Conservation (phyloP, 345 rosid genomes). For the Viola odorata region DNA sequence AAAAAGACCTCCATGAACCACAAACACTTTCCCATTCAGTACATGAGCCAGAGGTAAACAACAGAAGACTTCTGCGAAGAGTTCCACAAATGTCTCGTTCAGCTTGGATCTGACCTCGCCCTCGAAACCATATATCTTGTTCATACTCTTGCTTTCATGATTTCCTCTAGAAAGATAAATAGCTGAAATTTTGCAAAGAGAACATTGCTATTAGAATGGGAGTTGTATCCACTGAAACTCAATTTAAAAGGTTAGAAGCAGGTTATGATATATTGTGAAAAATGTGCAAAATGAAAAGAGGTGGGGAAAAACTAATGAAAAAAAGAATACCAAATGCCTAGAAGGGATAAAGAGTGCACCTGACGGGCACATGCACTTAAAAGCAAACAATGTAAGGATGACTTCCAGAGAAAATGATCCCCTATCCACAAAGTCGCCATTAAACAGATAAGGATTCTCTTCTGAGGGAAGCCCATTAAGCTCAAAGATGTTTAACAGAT, state of each 20-base stretch:
- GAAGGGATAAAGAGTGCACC: constrained; percentile 37
- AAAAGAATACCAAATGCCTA: background rate
- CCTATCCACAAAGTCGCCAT: constrained; percentile 97
- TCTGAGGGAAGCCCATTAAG: constrained; percentile 96
- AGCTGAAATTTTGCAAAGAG: constrained; percentile 42
- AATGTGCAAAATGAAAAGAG: background rate
- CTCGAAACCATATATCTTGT: constrained; percentile 98
- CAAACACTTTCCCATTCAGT: constrained; percentile 69
- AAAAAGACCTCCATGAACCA: constrained; percentile 97
- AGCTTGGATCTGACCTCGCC: constrained; percentile 94
- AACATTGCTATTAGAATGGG: too few species aligned
- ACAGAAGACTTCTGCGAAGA: constrained; percentile 94
- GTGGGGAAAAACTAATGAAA: background rate
- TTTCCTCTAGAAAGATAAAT: constrained; percentile 93
- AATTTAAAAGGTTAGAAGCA: too few species aligned
- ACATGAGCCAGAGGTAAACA: constrained; percentile 94
- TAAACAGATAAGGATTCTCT: constrained; percentile 92
- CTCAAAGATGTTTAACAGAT: constrained; percentile 84
- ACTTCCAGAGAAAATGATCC: constrained; percentile 95
- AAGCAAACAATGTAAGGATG: constrained; percentile 88
- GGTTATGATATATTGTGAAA: too few species aligned
- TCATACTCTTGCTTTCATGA: constrained; percentile 99
- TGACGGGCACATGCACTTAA: constrained; percentile 91
- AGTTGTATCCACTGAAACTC: too few species aligned
- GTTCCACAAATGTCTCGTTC: constrained; percentile 88